A percentile compares a stretch with the other conserved stretches of the same genome.
phyloP scores from a whole-genome alignment of 768 basidiomycete genomes.

The Leccinum aurantiacum region DNA sequence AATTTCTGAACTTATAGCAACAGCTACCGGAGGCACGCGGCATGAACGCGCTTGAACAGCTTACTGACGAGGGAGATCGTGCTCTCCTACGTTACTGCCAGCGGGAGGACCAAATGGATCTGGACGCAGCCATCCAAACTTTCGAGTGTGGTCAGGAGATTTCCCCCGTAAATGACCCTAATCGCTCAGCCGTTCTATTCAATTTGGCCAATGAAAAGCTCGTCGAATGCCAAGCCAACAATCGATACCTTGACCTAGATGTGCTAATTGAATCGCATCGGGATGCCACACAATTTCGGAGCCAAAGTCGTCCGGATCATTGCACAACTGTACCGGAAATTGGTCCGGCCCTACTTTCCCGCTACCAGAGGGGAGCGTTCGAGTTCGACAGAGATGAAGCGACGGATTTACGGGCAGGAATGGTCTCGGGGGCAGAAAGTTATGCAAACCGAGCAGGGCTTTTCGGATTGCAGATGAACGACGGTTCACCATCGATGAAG shows the following conservation, averaged over 20 bases:
- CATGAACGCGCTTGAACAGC: background rate
- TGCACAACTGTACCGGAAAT: background rate
- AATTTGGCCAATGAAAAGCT: background rate
- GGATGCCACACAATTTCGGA: background rate
- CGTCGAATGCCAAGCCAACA: background rate
- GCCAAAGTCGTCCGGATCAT: background rate
- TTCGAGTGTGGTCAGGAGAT: background rate
- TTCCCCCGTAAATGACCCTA: background rate
- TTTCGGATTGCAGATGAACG: too few species aligned
- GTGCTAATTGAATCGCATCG: background rate
- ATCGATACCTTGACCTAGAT: background rate
- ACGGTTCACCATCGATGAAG: too few species aligned
- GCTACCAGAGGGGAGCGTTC: too few species aligned
- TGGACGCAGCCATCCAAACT: background rate
- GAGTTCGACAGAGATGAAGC: too few species aligned
- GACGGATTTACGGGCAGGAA: too few species aligned
- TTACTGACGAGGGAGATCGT: background rate
- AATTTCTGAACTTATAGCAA: background rate
- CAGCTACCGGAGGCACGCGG: background rate
- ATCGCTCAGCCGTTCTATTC: background rate
- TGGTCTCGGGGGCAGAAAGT: too few species aligned
- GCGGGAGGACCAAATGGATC: background rate
- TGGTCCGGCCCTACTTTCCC: background rate
- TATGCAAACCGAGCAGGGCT: too few species aligned
- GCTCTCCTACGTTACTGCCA: background rate